Conservation (phyloP, 208 protist species). For the Trypanosoma scelopori region DNA sequence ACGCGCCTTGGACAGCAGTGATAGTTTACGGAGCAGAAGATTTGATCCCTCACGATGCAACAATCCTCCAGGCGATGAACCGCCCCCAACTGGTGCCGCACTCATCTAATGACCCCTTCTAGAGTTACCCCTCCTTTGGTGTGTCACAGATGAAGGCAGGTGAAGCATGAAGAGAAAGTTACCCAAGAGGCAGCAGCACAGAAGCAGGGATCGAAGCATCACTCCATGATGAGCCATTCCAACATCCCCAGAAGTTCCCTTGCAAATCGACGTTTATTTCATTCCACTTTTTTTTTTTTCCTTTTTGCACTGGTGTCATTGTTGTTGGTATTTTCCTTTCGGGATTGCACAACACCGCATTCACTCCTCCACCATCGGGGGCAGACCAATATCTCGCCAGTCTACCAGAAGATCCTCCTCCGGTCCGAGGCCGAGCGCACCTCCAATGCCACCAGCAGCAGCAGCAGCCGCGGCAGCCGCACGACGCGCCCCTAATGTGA, state of each 20-base stretch:
- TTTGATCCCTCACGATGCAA: conserved; percentile 32
- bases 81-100: not conserved
- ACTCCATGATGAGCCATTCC: too few species aligned
- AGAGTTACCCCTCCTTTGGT: not conserved
- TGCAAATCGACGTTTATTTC: not conserved
- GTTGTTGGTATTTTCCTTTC: too few species aligned
- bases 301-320: too few species aligned
- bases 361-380: conserved; percentile 25
- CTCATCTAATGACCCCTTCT: not conserved
- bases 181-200: too few species aligned
- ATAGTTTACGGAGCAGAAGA: conserved; percentile 56
- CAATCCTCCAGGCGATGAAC: not conserved
- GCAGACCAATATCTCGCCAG: conserved; percentile 31
- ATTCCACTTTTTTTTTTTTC: not conserved
- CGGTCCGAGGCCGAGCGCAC: conserved; percentile 6
- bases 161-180: not conserved
- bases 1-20: conserved; percentile 49
- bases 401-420: conserved; percentile 26
- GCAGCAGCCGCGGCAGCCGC: conserved; percentile 26
- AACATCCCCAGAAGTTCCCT: too few species aligned
- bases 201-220: too few species aligned
- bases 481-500: conserved; percentile 49
- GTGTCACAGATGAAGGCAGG: not conserved
- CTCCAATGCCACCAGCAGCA: conserved; percentile 20
- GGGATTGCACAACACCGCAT: not conserved